These are phyloP conservation scores for Globisporangium orthogonon DNA, from an alignment of 352 stramenopile species.

Conservation along the genomic window DNA sequence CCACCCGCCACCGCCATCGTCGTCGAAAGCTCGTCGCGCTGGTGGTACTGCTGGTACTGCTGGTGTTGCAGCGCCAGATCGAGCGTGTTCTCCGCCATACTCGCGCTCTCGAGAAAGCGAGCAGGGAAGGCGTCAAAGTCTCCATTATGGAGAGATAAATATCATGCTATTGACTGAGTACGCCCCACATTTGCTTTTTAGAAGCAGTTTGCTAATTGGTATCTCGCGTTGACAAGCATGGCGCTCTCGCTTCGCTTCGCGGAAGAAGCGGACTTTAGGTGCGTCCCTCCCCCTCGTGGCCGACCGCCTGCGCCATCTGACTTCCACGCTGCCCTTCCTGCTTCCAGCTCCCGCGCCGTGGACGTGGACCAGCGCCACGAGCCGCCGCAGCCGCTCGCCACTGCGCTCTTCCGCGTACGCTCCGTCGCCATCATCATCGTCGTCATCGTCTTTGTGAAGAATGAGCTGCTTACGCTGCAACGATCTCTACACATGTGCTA, in stretches of 20 bases:
- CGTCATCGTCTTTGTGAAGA: not conserved
- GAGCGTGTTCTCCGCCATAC: no score
- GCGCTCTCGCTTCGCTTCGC: slow-evolving; percentile 32
- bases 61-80: not conserved
- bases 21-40: no score
- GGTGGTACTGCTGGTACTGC: not conserved
- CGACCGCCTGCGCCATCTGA: no score
- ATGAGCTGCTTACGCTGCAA: not conserved
- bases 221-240: slow-evolving; percentile 21
- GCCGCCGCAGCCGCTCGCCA: slow-evolving; percentile 14
- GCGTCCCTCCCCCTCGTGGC: slow-evolving; percentile 6
- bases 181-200: no score
- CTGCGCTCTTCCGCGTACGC: slow-evolving; percentile 60
- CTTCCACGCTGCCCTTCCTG: not conserved
- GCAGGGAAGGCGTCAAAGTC: no score
- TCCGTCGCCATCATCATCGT: not conserved
- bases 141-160: no score
- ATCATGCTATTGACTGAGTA: no score
- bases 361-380: slow-evolving; percentile 24
- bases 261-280: slow-evolving; percentile 53
- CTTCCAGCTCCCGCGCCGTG: slow-evolving; percentile 38
- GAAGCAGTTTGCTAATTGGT: no score
- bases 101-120: no score
- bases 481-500: no score
- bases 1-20: no score